A percentile compares a stretch with the other conserved stretches of the same genome.
Conservation (phyloP, 495 filamentous ascomycete species). For the Articulospora tetracladia region DNA sequence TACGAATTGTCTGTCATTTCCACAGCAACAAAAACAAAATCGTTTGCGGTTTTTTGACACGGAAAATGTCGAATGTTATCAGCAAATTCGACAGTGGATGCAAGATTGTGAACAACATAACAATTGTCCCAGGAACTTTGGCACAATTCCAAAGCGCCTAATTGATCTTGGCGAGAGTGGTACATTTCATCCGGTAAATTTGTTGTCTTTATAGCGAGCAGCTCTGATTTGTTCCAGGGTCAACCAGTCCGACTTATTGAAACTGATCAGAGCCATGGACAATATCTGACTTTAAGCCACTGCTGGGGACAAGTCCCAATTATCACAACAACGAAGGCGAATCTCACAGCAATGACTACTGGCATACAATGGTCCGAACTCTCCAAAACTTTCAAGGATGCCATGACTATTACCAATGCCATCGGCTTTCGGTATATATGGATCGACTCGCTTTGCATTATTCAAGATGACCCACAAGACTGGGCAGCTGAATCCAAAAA, state of each 20-base stretch:
- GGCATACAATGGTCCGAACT: background rate
- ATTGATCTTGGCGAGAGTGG: background rate
- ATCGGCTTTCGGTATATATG: slow-evolving; percentile 21
- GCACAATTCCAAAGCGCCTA: background rate
- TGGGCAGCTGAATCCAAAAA: slow-evolving; percentile 34
- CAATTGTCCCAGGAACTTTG: background rate
- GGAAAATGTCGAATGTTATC: too few species aligned
- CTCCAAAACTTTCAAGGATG: slow-evolving; percentile 8
- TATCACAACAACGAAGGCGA: background rate
- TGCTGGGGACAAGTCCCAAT: background rate
- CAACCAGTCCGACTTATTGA: background rate
- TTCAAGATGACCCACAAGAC: slow-evolving; percentile 31
- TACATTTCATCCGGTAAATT: too few species aligned
- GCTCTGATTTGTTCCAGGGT: too few species aligned
- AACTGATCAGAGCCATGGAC: background rate
- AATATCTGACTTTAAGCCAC: slow-evolving; percentile 5
- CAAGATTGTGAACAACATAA: too few species aligned
- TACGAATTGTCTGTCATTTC: too few species aligned
- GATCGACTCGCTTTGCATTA: slow-evolving; percentile 32
- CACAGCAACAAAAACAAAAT: too few species aligned
- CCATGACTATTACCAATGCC: background rate
- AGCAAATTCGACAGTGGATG: too few species aligned
- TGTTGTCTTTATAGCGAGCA: too few species aligned
- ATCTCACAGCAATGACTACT: background rate
- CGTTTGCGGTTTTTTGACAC: too few species aligned